Evolutionary conservation across 345 rosid genomes (phyloP), one percentile per base, ranked within the genome.

Genomic region (Salix caprea): DNA sequence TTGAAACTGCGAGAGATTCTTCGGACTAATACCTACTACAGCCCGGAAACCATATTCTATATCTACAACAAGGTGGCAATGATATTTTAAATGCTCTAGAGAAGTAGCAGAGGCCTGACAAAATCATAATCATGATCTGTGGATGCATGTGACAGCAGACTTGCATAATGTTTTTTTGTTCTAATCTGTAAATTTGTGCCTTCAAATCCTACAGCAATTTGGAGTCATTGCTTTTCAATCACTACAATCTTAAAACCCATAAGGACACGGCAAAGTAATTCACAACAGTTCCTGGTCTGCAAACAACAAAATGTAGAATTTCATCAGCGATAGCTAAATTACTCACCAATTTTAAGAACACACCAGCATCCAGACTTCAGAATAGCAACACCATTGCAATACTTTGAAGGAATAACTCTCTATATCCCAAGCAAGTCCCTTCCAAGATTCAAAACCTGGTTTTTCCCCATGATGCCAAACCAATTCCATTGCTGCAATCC

Each of bases 371-470:
- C 28, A 56, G 9, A 7, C n/a, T 18, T 15, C 71, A 19, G 26
- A 44, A 71, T 26, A 62, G 62, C 14, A 16, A 50, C 8, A 26
- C 11, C 40, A 23, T 26, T 58, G 44, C 23, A 77, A 36, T 16
- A 23, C 52, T 23, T 9, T 40, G 61, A 69, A 76, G 61, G 69
- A 69, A 75, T 58, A 73, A 80, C 91, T 87, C 81, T 90, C 98
- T 94, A 93, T 93, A 30, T 94, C 99, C 98, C 99, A 91, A 24
- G 94, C 86, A 69, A 96, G 98, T 79, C 98, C 97, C 87, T 96
- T 96, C 97, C 99, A 93, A 32, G 97, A 84, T 82, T 93, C 91
- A 72, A 88, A 83, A 50, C 98, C 97, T 56, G 89, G 87, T 82
- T 86, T 90, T 87, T 96, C 96, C 76, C 96, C 97, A 81, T 93